These are phyloP conservation scores for Paraconiothyrium brasiliense DNA, from an alignment of 2,329 filamentous ascomycete species.

Conservation along the genomic window DNA sequence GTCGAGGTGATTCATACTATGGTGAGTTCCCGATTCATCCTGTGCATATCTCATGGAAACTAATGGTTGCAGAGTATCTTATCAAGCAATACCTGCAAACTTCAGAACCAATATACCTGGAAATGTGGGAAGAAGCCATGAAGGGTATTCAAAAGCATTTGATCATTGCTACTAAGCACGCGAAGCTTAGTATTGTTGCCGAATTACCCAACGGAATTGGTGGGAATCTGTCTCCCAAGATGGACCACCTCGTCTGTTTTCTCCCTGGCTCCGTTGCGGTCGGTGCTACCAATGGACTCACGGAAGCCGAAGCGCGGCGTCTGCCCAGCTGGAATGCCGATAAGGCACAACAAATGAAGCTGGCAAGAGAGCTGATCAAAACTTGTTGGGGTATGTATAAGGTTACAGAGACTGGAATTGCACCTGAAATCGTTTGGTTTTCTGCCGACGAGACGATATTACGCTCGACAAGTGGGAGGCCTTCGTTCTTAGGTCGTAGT, in stretches of 20 bases:
- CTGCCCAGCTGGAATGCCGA: constrained; percentile 74
- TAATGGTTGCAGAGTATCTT: constrained; percentile 72
- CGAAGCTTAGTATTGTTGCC: constrained; percentile 85
- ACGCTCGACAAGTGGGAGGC: constrained; percentile 1
- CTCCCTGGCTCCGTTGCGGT: constrained; percentile 95
- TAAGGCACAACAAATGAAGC: constrained; percentile 85
- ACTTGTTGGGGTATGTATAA: constrained; percentile 99
- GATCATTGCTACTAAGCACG: constrained; percentile 83
- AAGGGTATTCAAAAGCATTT: constrained; percentile 89
- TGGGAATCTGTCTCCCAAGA: constrained; percentile 78
- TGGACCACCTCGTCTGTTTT: constrained; percentile 98
- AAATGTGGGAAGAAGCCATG: constrained; percentile 91
- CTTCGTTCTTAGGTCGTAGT: background rate
- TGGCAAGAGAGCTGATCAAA: constrained; percentile 90
- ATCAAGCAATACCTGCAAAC: constrained; percentile 99
- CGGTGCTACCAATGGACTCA: constrained; percentile 80
- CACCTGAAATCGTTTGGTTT: constrained; percentile 77
- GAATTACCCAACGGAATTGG: constrained; percentile 81
- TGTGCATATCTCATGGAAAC: background rate
- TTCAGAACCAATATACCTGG: constrained; percentile 84
- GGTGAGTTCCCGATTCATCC: background rate
- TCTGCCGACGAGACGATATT: background rate
- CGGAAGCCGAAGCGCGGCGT: constrained; percentile 78
- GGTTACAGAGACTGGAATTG: constrained; percentile 84
- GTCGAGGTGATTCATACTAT: constrained; percentile 96